phyloP scores from a whole-genome alignment of 768 basidiomycete species.

The Candolleomyces aberdarensis region DNA sequence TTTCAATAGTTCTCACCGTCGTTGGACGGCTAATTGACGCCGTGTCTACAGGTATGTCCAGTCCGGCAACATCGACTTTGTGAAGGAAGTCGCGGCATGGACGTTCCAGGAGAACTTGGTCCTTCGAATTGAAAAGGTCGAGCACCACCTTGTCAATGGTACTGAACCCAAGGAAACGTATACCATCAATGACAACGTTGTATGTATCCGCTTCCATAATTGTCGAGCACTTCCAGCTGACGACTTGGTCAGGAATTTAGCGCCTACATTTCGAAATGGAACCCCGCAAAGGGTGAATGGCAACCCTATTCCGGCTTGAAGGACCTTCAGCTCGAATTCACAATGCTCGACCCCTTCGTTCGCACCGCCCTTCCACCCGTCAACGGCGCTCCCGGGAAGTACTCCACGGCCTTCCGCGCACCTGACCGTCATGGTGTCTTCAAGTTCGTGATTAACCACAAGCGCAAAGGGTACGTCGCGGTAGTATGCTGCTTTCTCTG shows the following conservation, averaged over 20 bases:
- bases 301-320: constrained; percentile 63
- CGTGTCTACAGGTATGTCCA: constrained; percentile 43
- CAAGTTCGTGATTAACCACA: constrained; percentile 92
- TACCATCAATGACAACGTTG: constrained; percentile 83
- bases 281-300: constrained; percentile 59
- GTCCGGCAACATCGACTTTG: constrained; percentile 76
- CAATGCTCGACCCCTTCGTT: constrained; percentile 97
- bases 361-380: constrained; percentile 72
- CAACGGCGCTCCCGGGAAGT: constrained; percentile 56
- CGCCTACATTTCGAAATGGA: constrained; percentile 68
- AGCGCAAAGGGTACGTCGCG: constrained; percentile 73
- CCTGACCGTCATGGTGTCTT: constrained; percentile 98
- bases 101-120: constrained; percentile 85
- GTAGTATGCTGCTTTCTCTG: constrained; percentile 1
- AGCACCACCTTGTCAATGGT: constrained; percentile 69
- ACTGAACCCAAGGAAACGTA: constrained; percentile 68
- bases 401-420: constrained; percentile 80
- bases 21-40: not conserved
- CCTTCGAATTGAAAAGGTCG: constrained; percentile 70
- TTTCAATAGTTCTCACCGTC: not conserved
- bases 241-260: constrained; percentile 36
- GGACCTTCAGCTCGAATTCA: constrained; percentile 94
- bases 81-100: constrained; percentile 78
- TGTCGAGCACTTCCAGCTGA: too few species aligned
- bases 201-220: constrained; percentile 20